Base-by-base conservation (phyloP, 768 basidiomycete genomes). In the Lactifluus subvellereus region DNA sequence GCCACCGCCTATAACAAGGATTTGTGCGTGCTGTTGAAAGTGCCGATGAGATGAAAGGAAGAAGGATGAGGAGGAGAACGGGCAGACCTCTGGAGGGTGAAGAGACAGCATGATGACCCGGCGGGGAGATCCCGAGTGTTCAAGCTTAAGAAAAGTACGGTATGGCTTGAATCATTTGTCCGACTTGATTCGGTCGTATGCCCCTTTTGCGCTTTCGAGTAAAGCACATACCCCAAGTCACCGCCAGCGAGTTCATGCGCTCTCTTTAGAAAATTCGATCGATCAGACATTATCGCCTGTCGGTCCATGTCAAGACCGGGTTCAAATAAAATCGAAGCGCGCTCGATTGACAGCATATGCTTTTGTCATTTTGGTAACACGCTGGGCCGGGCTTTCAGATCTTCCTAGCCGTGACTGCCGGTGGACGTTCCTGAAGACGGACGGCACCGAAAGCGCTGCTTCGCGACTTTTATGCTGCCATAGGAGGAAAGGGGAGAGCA, bases 1-100 rank as follows among this genome's bases (percentile, higher is more conserved):
- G 16, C 84, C 85, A 54, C 85, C 84, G 9, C 84, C 84, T 13
- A 86, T 72, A 37, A 86, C 79, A 45, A 82, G 78, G 59, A 83
- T 62, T 51, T 74, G 72, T 14, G 74, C 61, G 50, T 69, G 69
- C 74, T 67, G 42, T 49, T 38, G n/a, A n/a, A 32, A 11, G 22
- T 33, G 32, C 18, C 45, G 8, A 18, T 50, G 45, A 52, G 51
- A 35, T 5, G 30, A 27, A 20, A 22, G 55, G 35, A 32, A 53
- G 43, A 40, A n/a, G 11, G 42, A 37, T 7, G 37, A 35, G 49
- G 27, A 42, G n/a, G 10, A 14, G 16, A 22, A 35, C 14, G 8
- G 42, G 32, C 51, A 8, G n/a, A 59, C 62, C 62, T 63, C 10
- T 53, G 62, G 52, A 33, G 57, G 62, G 37, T 32, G 35, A 57